These are phyloP conservation scores for Dendrobium catenatum DNA, from an alignment of 106 monocot genomes.

Conservation along the genomic window DNA sequence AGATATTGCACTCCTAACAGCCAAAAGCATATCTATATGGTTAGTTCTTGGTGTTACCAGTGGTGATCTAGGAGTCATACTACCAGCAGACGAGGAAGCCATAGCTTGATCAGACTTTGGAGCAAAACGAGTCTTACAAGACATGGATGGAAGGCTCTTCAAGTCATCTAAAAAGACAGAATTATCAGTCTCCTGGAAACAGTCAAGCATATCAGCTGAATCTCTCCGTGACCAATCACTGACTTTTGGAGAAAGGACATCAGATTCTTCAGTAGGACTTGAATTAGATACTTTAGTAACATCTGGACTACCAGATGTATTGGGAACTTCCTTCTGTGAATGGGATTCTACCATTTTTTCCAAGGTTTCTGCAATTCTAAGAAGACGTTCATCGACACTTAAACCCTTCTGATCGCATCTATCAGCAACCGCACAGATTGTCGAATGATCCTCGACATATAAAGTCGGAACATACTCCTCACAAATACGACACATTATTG, in stretches of 20 bases:
- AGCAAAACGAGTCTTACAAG: constrained; percentile 96
- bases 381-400: constrained; percentile 81
- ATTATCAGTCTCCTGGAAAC: constrained; percentile 72
- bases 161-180: constrained; percentile 61
- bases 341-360: constrained; percentile 75
- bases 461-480: constrained; percentile 94
- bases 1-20: constrained; percentile 52
- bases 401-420: constrained; percentile 94
- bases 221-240: constrained; percentile 80
- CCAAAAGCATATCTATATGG: constrained; percentile 86
- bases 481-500: constrained; percentile 99
- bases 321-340: constrained; percentile 50
- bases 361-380: constrained; percentile 73
- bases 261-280: constrained; percentile 69
- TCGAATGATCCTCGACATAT: constrained; percentile 85
- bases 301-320: constrained; percentile 65
- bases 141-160: constrained; percentile 73
- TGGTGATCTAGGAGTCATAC: constrained; percentile 96
- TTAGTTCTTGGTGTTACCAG: constrained; percentile 67
- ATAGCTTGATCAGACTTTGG: constrained; percentile 94
- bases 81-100: constrained; percentile 91
- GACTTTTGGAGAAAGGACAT: constrained; percentile 75
- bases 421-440: constrained; percentile 80
- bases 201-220: constrained; percentile 90
- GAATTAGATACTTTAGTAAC: constrained; percentile 55